A percentile compares a stretch with the other conserved stretches of the same genome.
phyloP scores from a whole-genome alignment of 2,329 filamentous ascomycete genomes.

The Canariomyces notabilis region DNA sequence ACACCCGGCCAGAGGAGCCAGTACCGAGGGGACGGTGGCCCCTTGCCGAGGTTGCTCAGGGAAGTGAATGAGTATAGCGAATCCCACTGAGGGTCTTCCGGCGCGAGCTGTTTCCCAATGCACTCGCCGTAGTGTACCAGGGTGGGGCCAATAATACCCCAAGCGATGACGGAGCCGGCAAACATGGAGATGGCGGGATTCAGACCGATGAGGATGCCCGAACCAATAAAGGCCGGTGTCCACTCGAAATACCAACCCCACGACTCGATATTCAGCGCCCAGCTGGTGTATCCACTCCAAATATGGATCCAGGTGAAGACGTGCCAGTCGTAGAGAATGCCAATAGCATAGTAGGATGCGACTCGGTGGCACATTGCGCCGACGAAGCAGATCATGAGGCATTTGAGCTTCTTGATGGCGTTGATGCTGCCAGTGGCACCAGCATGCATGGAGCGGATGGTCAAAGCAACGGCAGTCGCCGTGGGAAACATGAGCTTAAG shows the following conservation, averaged over 20 bases:
- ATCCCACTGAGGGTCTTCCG: slow-evolving; percentile 41
- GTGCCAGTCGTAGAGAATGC: slow-evolving; percentile 55
- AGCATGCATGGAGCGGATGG: slow-evolving; percentile 55
- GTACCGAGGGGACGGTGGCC: slow-evolving; percentile 35
- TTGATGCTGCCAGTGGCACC: slow-evolving; percentile 44
- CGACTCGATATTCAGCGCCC: slow-evolving; percentile 49
- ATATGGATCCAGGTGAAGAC: slow-evolving; percentile 50
- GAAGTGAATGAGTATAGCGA: slow-evolving; percentile 35
- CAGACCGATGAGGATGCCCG: slow-evolving; percentile 53
- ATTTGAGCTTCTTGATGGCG: slow-evolving; percentile 52
- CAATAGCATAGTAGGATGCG: slow-evolving; percentile 51
- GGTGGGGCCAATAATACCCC: slow-evolving; percentile 51
- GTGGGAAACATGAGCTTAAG: slow-evolving; percentile 55
- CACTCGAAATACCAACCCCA: slow-evolving; percentile 56
- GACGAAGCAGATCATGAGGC: slow-evolving; percentile 44
- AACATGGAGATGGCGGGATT: slow-evolving; percentile 57
- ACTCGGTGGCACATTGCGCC: slow-evolving; percentile 47
- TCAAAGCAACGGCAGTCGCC: slow-evolving; percentile 53
- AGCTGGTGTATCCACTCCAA: slow-evolving; percentile 47
- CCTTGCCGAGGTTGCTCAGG: slow-evolving; percentile 30
- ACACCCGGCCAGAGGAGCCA: slow-evolving; percentile 41
- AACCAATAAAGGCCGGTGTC: slow-evolving; percentile 55
- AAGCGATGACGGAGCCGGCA: slow-evolving; percentile 49
- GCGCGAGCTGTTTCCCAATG: slow-evolving; percentile 35
- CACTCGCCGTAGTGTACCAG: slow-evolving; percentile 49